These are phyloP conservation scores for Hygrocybe coccinea DNA, from an alignment of 768 basidiomycete species.

Conservation along the genomic window DNA sequence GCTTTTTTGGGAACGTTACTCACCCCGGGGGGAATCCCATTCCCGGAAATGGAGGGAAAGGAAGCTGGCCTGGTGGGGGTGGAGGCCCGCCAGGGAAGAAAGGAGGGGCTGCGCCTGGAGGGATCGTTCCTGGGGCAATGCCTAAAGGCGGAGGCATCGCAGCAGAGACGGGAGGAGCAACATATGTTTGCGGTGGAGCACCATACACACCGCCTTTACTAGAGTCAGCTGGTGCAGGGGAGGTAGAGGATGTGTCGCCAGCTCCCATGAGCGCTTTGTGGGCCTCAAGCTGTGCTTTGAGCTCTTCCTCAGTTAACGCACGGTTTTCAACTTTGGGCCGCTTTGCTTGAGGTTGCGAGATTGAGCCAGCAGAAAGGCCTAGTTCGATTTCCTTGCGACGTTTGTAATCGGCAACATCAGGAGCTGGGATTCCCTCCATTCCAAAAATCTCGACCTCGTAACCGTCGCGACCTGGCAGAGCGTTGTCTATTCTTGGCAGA, in stretches of 20 bases:
- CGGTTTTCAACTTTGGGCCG: slow-evolving; percentile 77
- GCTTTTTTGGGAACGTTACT: slow-evolving; percentile 22
- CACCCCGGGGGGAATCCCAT: slow-evolving; percentile 52
- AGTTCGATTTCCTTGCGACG: slow-evolving; percentile 93
- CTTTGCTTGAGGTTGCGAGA: slow-evolving; percentile 76
- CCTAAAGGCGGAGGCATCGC: slow-evolving; percentile 31
- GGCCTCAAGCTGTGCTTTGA: slow-evolving; percentile 78
- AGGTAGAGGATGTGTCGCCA: slow-evolving; percentile 33
- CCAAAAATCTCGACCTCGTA: slow-evolving; percentile 99
- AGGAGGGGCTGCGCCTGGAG: slow-evolving; percentile 31
- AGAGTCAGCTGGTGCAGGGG: slow-evolving; percentile 36
- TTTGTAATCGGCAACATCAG: slow-evolving; percentile 93
- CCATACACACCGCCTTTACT: slow-evolving; percentile 62
- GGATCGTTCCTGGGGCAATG: slow-evolving; percentile 20
- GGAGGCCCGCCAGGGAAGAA: no score
- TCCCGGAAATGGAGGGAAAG: no score
- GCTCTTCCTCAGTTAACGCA: slow-evolving; percentile 74
- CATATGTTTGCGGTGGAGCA: no score
- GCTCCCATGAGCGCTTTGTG: slow-evolving; percentile 94
- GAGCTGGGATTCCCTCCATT: slow-evolving; percentile 96
- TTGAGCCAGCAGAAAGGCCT: slow-evolving; percentile 76
- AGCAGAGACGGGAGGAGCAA: slow-evolving; percentile 41
- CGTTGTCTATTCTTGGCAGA: slow-evolving; percentile 87
- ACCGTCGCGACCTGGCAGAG: no score
- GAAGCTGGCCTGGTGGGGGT: no score